phyloP scores from a whole-genome alignment of 2,329 filamentous ascomycete genomes.

The Exserohilum turcica region DNA sequence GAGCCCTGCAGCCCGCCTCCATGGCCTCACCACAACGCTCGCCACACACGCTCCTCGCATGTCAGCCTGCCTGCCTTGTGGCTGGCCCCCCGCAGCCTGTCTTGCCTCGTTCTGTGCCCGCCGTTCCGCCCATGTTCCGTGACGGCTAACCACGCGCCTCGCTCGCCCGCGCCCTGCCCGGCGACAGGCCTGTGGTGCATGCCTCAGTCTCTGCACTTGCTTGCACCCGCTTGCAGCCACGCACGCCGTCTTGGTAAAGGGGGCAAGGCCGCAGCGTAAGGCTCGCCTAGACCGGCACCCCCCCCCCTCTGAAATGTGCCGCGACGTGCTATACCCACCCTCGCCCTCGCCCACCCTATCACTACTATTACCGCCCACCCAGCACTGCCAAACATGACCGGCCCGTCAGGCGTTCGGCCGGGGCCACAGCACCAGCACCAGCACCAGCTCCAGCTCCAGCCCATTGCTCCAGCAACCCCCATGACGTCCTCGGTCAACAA shows the following conservation, averaged over 20 bases:
- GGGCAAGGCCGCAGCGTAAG: neutral
- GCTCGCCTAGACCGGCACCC: slow-evolving; percentile 4
- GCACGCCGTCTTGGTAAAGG: neutral
- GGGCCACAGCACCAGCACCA: neutral
- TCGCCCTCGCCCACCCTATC: neutral
- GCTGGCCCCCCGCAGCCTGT: slow-evolving; percentile 11
- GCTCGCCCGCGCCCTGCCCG: too few relatives aligned
- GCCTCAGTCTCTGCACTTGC: slow-evolving; percentile 13
- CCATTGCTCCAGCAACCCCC: slow-evolving; percentile 17
- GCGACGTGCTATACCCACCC: neutral
- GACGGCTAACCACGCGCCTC: slow-evolving; percentile 4
- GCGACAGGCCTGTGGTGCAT: too few relatives aligned
- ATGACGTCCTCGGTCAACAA: slow-evolving; percentile 19
- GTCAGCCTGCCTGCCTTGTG: slow-evolving; percentile 3
- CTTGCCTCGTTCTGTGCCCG: neutral
- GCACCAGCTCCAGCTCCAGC: neutral
- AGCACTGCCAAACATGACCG: neutral
- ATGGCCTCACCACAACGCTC: slow-evolving; percentile 12
- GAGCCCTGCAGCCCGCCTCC: slow-evolving; percentile 10
- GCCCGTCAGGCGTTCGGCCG: neutral
- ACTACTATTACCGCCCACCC: too few relatives aligned
- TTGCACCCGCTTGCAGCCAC: slow-evolving; percentile 20
- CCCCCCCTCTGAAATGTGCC: neutral
- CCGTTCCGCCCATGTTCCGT: neutral
- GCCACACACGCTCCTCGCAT: slow-evolving; percentile 3